Evolutionary conservation across 176 grass and related monocot genomes (phyloP).

Genomic region (Zoysia japonica): DNA sequence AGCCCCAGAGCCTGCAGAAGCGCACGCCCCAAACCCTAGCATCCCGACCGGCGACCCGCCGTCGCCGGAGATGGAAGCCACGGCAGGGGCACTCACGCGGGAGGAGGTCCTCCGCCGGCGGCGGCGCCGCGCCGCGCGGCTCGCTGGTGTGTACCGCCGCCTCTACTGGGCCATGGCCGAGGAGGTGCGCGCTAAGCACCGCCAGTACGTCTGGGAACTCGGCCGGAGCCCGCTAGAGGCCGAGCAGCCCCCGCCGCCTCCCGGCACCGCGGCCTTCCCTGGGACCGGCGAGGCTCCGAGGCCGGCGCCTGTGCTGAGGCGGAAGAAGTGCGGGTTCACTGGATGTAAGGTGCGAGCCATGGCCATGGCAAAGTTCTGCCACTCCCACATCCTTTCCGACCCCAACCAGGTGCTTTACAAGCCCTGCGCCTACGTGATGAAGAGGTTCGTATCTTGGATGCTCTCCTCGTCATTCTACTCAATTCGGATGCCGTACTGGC

Average conservation of each 20-base stretch:
- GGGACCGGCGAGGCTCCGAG: slow-evolving; percentile 14
- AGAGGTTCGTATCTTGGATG: slow-evolving; percentile 42
- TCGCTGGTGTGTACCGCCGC: slow-evolving; percentile 49
- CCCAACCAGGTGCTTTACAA: slow-evolving; percentile 79
- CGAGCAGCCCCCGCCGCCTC: slow-evolving; percentile 20
- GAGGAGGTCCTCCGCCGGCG: slow-evolving; percentile 85
- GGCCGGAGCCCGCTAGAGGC: slow-evolving; percentile 65
- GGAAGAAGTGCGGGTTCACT: slow-evolving; percentile 77
- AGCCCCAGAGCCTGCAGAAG: slow-evolving; percentile 1
- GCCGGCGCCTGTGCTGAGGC: slow-evolving; percentile 36
- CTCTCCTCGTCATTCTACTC: neutral
- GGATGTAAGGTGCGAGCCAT: slow-evolving; percentile 91
- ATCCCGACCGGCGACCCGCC: slow-evolving; percentile 17
- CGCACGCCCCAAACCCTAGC: slow-evolving; percentile 22
- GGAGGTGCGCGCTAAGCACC: slow-evolving; percentile 71
- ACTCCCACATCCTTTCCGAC: slow-evolving; percentile 79
- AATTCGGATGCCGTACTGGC: neutral
- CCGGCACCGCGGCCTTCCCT: neutral
- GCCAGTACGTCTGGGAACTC: slow-evolving; percentile 77
- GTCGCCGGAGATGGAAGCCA: slow-evolving; percentile 43
- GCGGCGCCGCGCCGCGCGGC: slow-evolving; percentile 40
- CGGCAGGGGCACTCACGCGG: slow-evolving; percentile 64
- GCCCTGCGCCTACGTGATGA: slow-evolving; percentile 64
- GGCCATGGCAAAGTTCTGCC: slow-evolving; percentile 74
- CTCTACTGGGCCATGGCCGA: slow-evolving; percentile 78